Base-by-base conservation (phyloP, 345 rosid species). In the Hibiscus trionum region DNA sequence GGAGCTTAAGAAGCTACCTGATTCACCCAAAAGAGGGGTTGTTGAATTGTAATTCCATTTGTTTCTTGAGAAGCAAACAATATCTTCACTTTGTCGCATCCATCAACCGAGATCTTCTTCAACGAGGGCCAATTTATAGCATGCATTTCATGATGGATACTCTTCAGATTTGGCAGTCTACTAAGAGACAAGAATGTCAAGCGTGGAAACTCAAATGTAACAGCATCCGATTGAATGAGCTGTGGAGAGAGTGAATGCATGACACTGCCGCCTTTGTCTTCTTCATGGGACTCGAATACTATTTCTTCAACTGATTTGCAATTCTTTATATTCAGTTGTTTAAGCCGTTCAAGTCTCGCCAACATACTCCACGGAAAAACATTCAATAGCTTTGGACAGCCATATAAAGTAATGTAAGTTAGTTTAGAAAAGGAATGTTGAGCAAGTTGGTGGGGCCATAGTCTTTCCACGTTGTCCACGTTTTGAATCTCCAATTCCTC, bases 261-360 rank as follows among this genome's bases (percentile, higher is more conserved):
- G 2, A 2, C 12, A 1, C 12, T 42, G 2, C 12, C 2, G 3
- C 47, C 35, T 3, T 4, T 42, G 11, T 12, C 27, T 64, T 17
- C 24, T 62, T 37, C 2, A 3, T 7, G 27, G 58, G 24, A 21
- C 24, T 21, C 24, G 24, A 21, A 21, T 21, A 52, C 5, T 44
- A 24, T 46, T 66, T 66, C 70, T 66, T 66, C 70, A 1, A 66
- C 2, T 3, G n/a, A 46, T 1, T 14, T 0, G 4, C 57, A 46
- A 6, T 0, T 0, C 17, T 1, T 0, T 46, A 66, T 24, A 0
- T 0, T 7, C 7, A 66, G 2, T 0, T 14, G 0, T 3, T 46
- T 7, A 33, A 61, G 46, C 44, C 11, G 16, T 61, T 61, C 46
- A 7, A 61, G 66, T 33, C 46, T 33, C 1, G 0, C n/a, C 21